These are phyloP conservation scores for Trametes punicea DNA, from an alignment of 768 basidiomycete species.

Conservation along the genomic window DNA sequence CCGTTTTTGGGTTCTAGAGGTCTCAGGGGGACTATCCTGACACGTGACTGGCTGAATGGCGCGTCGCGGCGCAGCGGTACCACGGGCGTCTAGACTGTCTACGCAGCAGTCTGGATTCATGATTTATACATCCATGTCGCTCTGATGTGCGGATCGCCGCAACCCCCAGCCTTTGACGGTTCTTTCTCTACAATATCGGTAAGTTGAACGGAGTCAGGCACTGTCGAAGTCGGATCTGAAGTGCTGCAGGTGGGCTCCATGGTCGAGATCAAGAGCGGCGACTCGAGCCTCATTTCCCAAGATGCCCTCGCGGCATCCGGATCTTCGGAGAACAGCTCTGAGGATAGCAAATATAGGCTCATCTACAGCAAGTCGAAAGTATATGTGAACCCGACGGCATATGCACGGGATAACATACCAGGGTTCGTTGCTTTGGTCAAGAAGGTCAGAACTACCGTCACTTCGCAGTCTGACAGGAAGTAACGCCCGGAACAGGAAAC, in stretches of 20 bases:
- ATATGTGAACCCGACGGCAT: conserved; percentile 92
- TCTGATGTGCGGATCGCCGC: conserved; percentile 21
- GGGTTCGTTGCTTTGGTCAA: conserved; percentile 93
- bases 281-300: conserved; percentile 7
- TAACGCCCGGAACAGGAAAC: conserved; percentile 52
- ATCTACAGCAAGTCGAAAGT: conserved; percentile 93
- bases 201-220: neutral
- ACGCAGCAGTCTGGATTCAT: conserved; percentile 11
- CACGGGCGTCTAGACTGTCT: neutral
- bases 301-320: conserved; percentile 8
- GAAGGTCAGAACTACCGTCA: conserved; percentile 49
- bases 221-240: neutral
- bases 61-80: conserved; percentile 17
- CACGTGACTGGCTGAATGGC: conserved; percentile 22
- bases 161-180: conserved; percentile 32
- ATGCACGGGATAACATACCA: conserved; percentile 88
- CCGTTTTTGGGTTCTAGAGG: conserved; percentile 7
- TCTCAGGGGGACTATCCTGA: neutral
- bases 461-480: conserved; percentile 13
- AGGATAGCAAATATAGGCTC: conserved; percentile 61
- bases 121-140: conserved; percentile 15
- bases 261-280: conserved; percentile 30
- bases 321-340: conserved; percentile 17
- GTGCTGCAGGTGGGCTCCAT: conserved; percentile 28
- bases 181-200: conserved; percentile 42